phyloP scores from a whole-genome alignment of 164 flowering plant species.

The Malania oleifera region DNA sequence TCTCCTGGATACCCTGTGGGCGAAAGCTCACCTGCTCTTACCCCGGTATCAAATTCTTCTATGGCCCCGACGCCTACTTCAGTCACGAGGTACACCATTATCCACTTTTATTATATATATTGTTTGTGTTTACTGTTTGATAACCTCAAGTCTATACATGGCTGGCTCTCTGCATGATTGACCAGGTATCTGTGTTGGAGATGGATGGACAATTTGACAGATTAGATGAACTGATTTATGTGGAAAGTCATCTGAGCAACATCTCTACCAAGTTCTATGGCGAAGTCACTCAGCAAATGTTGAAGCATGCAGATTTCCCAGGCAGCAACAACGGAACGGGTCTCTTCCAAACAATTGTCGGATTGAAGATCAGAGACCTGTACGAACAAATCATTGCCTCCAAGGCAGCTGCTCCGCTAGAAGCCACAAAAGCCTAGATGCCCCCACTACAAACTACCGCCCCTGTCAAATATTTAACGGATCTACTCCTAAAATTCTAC shows the following conservation, averaged over 20 bases:
- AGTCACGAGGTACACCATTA: slow-evolving; percentile 60
- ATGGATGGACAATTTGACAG: slow-evolving; percentile 98
- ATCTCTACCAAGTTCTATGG: slow-evolving; percentile 90
- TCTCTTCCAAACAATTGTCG: slow-evolving; percentile 84
- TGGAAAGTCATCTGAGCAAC: slow-evolving; percentile 91
- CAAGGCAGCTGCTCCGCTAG: slow-evolving; percentile 41
- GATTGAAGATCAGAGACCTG: slow-evolving; percentile 86
- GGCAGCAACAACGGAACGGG: slow-evolving; percentile 97
- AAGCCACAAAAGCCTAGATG: slow-evolving; percentile 56
- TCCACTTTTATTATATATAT: no score
- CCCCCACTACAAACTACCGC: no score
- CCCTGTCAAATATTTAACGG: no score
- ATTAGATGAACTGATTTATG: slow-evolving; percentile 89
- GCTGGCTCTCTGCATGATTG: no score
- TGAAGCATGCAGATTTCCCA: slow-evolving; percentile 88
- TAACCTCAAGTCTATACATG: no score
- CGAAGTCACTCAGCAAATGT: slow-evolving; percentile 92
- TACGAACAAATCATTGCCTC: slow-evolving; percentile 62
- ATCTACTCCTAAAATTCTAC: no score
- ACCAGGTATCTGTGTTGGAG: slow-evolving; percentile 87
- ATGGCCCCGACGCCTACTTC: slow-evolving; percentile 82
- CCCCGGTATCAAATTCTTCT: slow-evolving; percentile 91
- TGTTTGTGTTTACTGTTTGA: no score
- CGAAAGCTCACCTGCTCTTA: slow-evolving; percentile 95
- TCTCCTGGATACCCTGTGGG: slow-evolving; percentile 98